These are phyloP conservation scores for Trifolium pratense DNA, from an alignment of 306 rosid genomes.

Conservation along the genomic window DNA sequence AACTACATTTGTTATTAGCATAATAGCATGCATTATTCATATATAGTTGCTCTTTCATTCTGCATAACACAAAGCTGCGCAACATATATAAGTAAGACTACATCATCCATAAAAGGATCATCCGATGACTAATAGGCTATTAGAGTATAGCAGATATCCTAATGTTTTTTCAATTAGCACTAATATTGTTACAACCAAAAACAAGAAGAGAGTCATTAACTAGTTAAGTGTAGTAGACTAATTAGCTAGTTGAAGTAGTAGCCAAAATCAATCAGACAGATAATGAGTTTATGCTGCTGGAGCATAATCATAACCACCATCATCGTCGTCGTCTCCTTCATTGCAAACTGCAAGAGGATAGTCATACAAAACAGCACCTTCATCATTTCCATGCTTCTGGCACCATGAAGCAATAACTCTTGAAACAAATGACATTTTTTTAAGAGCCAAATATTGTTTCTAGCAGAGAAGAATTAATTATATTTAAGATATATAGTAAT, in stretches of 20 bases:
- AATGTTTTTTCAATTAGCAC: background rate
- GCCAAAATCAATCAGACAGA: background rate
- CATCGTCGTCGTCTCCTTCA: constrained; percentile 45
- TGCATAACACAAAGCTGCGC: background rate
- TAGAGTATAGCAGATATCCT: background rate
- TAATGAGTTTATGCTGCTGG: constrained; percentile 51
- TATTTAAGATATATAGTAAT: too few relatives aligned
- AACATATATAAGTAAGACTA: background rate
- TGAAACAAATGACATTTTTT: background rate
- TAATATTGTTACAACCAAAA: background rate
- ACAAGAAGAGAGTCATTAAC: background rate
- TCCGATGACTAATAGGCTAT: too few relatives aligned
- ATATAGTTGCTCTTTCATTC: background rate
- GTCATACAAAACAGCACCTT: background rate
- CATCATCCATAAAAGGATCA: background rate
- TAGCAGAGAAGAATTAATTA: too few relatives aligned
- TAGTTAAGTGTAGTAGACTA: background rate
- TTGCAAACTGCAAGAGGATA: constrained; percentile 14
- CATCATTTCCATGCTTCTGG: constrained; percentile 8
- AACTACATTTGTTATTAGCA: background rate
- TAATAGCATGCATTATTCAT: background rate
- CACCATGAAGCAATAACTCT: constrained; percentile 2
- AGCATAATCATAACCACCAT: constrained; percentile 53
- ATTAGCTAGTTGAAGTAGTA: background rate
- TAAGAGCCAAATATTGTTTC: background rate